A percentile compares a stretch with the other conserved stretches of the same genome.
Conservation (phyloP, 1,284 basidiomycete genomes). For the Irpex sp. region DNA sequence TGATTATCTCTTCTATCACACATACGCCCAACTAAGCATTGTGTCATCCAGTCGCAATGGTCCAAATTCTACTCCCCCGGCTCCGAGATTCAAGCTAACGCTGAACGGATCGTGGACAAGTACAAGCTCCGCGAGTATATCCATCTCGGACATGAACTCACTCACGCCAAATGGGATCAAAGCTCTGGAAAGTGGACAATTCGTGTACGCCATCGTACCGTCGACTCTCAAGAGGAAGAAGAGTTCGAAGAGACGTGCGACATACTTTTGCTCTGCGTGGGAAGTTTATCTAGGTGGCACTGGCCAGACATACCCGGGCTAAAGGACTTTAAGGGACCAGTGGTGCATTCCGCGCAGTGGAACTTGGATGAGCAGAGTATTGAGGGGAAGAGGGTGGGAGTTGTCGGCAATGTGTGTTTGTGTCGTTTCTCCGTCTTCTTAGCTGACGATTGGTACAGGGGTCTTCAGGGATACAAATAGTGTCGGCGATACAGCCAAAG, state of each 20-base stretch:
- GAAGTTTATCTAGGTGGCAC: constrained; percentile 12
- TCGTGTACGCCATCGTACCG: constrained; percentile 29
- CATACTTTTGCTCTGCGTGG: constrained; percentile 11
- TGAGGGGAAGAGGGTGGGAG: constrained; percentile 55
- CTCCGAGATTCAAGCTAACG: constrained; percentile 48
- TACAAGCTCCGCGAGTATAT: constrained; percentile 48
- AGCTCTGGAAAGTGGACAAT: constrained; percentile 48
- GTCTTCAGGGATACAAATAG: constrained; percentile 60
- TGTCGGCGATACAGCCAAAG: constrained; percentile 52
- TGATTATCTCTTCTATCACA: constrained; percentile 11
- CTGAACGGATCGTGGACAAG: constrained; percentile 49
- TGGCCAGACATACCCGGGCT: constrained; percentile 17
- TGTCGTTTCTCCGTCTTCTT: background rate
- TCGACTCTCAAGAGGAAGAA: constrained; percentile 3
- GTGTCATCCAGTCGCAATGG: constrained; percentile 42
- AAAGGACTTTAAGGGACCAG: constrained; percentile 11
- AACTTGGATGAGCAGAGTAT: constrained; percentile 42
- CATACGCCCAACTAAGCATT: background rate
- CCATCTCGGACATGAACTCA: constrained; percentile 48
- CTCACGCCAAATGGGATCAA: constrained; percentile 45
- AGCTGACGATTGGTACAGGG: constrained; percentile 36
- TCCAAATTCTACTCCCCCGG: constrained; percentile 53
- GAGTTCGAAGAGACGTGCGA: constrained; percentile 18
- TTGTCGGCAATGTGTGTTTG: constrained; percentile 52
- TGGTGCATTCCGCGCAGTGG: constrained; percentile 46